Evolutionary conservation across 805 yeast genomes (phyloP), one percentile per base, ranked within the genome.

Genomic region (Kluyveromyces starmeri): DNA sequence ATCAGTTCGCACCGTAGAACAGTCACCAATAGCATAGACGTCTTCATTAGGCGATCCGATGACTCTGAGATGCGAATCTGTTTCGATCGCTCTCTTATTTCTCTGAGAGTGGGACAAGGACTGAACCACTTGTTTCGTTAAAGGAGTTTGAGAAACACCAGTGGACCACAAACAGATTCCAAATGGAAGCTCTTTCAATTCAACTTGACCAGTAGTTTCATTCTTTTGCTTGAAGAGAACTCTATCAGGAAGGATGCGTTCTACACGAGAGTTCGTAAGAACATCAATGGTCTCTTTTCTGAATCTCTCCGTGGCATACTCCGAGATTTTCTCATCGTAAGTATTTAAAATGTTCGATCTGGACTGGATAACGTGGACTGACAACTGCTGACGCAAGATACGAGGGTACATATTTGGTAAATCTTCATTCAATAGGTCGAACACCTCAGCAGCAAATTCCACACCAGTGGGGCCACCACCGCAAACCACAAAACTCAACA

Each of bases 391-490:
- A 56, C 80, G 65, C 31, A 78, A 56, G 32, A 77, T 63, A 45
- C 67, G 66, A 37, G 84, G 84, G 55, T 71, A 78, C 34, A 64
- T 55, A 37, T 68, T 64, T 28, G 67, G 63, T 45, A 78, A 55
- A 50, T 78, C 84, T 53, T 78, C 83, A 49, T 76, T 75, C 50
- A 78, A 60, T 45, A 78, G 53, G 47, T 78, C 85, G 44, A 63
- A 75, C 19, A 78, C 70, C 55, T 78, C 85, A 20, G 84, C 82
- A 20, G 85, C 84, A 46, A 77, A 69, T 51, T 77, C 84, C 22
- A 75, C 81, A 46, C 84, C 84, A 1, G 84, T 77, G 36, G 84
- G 83, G 28, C 84, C 84, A 40, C 83, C 84, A 41, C 84, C 84
- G 53, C 83, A 76, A 21, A 77, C 70, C 10, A 76, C 82, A 53